phyloP scores from a whole-genome alignment of 2,329 filamentous ascomycete species.

The Aspergillus pseudoterreus region DNA sequence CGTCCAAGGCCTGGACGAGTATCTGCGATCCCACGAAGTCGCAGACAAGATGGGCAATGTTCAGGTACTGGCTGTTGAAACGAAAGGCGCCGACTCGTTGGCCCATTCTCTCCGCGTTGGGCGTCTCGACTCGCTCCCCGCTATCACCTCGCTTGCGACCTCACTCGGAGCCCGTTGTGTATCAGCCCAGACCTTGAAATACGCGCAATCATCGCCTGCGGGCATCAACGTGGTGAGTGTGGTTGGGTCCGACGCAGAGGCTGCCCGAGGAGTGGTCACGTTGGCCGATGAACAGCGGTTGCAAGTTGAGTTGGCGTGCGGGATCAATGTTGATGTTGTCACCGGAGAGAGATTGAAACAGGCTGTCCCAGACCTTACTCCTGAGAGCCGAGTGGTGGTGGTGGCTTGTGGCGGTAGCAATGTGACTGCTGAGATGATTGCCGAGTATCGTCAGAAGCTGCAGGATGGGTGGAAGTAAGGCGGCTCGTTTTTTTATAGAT shows the following conservation, averaged over 20 bases:
- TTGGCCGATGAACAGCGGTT: constrained; percentile 76
- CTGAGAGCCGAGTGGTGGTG: constrained; percentile 33
- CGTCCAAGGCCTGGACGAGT: constrained; percentile 56
- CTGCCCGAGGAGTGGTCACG: constrained; percentile 67
- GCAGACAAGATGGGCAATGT: constrained; percentile 12
- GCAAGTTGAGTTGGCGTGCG: constrained; percentile 78
- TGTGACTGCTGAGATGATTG: constrained; percentile 50
- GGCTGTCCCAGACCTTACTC: constrained; percentile 21
- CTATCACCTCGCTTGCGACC: constrained; percentile 69
- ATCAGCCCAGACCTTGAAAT: constrained; percentile 60
- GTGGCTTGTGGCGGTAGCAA: constrained; percentile 46
- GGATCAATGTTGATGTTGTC: constrained; percentile 62
- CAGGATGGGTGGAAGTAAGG: constrained; percentile 25
- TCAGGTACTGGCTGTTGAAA: constrained; percentile 67
- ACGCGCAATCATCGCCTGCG: constrained; percentile 45
- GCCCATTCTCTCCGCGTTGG: constrained; percentile 54
- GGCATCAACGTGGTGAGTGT: constrained; percentile 50
- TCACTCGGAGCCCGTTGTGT: constrained; percentile 67
- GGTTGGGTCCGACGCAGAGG: constrained; percentile 69
- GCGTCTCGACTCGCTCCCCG: constrained; percentile 56
- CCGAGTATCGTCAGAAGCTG: constrained; percentile 45
- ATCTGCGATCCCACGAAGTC: constrained; percentile 18
- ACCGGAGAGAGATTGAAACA: constrained; percentile 21
- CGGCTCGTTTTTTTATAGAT: too few species aligned
- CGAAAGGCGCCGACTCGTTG: constrained; percentile 66